Conservation (phyloP, 768 basidiomycete species). For the Boletus pseudopeckii region DNA sequence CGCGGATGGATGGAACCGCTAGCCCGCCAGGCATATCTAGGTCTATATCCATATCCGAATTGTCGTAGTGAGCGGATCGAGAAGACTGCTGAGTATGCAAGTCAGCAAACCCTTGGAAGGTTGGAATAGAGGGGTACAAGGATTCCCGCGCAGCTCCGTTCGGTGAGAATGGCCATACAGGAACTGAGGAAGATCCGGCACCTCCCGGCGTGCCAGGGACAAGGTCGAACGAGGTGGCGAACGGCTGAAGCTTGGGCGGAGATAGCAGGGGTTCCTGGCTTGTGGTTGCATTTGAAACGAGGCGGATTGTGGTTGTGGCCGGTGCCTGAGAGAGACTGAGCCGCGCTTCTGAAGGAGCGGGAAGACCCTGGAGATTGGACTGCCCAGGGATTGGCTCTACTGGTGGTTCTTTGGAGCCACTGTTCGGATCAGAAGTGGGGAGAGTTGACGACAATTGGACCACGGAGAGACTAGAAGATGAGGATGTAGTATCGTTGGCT, state of each 20-base stretch:
- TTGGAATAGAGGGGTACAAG: slow-evolving; percentile 40
- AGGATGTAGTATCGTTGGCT: slow-evolving; percentile 16
- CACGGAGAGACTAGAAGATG: slow-evolving; percentile 29
- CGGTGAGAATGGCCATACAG: slow-evolving; percentile 43
- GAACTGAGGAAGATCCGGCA: slow-evolving; percentile 15
- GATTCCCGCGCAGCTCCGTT: slow-evolving; percentile 20
- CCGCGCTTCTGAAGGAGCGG: slow-evolving; percentile 58
- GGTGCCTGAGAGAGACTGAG: slow-evolving; percentile 54
- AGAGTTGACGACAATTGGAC: slow-evolving; percentile 26
- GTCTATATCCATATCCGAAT: slow-evolving; percentile 35
- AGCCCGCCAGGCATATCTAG: slow-evolving; percentile 37
- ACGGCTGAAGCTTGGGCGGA: slow-evolving; percentile 66
- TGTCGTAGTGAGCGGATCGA: slow-evolving; percentile 18
- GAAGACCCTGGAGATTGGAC: slow-evolving; percentile 53
- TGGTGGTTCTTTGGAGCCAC: slow-evolving; percentile 19
- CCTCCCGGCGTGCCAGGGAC: slow-evolving; percentile 52
- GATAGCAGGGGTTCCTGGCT: slow-evolving; percentile 26
- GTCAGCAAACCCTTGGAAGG: slow-evolving; percentile 31
- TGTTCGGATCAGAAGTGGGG: slow-evolving; percentile 26
- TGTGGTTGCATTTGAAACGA: slow-evolving; percentile 34
- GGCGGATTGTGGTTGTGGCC: slow-evolving; percentile 47
- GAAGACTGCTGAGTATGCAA: slow-evolving; percentile 16
- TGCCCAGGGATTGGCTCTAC: slow-evolving; percentile 58
- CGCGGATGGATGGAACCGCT: slow-evolving; percentile 11
- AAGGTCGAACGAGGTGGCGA: slow-evolving; percentile 66